Evolutionary conservation across 2,329 filamentous ascomycete species (phyloP), one percentile per base, ranked within the genome.

Genomic region (Lachnellula subtilissima): DNA sequence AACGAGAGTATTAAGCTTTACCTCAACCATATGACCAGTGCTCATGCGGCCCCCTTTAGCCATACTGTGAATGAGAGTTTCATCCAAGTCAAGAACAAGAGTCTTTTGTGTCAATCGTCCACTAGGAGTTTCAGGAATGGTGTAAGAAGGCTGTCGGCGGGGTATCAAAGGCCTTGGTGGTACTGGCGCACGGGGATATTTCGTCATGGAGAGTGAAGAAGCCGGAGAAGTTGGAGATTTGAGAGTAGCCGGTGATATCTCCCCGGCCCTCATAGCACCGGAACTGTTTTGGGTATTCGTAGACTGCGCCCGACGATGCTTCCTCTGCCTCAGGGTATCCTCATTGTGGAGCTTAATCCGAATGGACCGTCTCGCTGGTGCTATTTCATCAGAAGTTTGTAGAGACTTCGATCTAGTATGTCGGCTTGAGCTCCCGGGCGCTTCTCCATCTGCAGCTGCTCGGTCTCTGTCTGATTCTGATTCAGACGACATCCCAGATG

Each of bases 1-100:
- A 46, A 90, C 81, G 54, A 84, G 75, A 59, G 84, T 86, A 70
- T 88, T 89, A 58, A 96, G 80, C 66, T 91, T 91, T 61, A 99
- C 94, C 75, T 99, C 94, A 52, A 99, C 92, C 94, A 99, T 99
- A 74, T 99, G 94, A 17, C 94, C 94, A 19, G 90, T 93, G 66
- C 90, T 93, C 87, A 96, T 96, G 57, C 93, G 84, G 52, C 93
- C 92, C 32, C 94, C 94, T 71, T 97, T 97, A 58, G 93, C 92
- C 81, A 97, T 91, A 73, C 91, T 97, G 78, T 99, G 94, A 64
- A 99, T 99, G 64, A 99, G 76, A 0, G 94, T 99, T 74, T 99
- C 94, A 73, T 99, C 94, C 17, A 99, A 83, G 71, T 99, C 94
- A 52, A 99, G 80, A 61, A 99, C 92, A 57, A 99, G 75, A 0